Base-by-base conservation (phyloP, 2,329 filamentous ascomycete genomes). In the Arthroderma uncinatum region DNA sequence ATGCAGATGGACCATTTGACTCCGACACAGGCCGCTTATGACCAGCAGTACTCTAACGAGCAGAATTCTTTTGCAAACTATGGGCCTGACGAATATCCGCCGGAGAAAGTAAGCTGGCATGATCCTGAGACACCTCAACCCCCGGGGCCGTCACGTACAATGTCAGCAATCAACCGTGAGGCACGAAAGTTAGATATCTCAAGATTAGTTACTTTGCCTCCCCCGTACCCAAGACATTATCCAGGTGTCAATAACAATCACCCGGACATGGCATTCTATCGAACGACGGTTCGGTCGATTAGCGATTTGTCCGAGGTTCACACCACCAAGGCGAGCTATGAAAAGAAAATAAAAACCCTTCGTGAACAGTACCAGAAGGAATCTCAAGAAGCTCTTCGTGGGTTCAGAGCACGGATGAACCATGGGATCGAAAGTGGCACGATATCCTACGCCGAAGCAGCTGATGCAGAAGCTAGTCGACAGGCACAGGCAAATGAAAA, bases 171-270 rank as follows among this genome's bases (percentile, higher is more conserved):
- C 36, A 59, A 59, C 21, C 59, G 60, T 10, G 76, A 79, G 73
- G 78, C 64, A 25, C 73, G 71, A 21, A 82, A 82, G 58, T 74
- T 97, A 2, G 92, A 98, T 66, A 86, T 97, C 25, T 97, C 93
- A 2, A 82, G 93, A 28, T 81, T 98, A 1, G 87, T 98, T 3
- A 96, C 93, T 0, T 78, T 98, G 30, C 93, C 93, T 7, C 93
- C 93, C 1, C 88, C 93, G 1, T 97, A 95, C 69, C 93, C 93
- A 1, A 85, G 92, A 6, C 92, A 97, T 66, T 87, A 97, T 65
- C 93, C 93, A 7, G 93, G 93, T 0, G 88, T 97, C 14, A 96
- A 95, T 70, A 98, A 97, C 67, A 94, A 83, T 64, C 93, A 98
- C 67, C 93, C 93, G 0, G 86, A 94, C 62, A 79, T 98, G n/a